phyloP scores from a whole-genome alignment of 2,329 filamentous ascomycete species.

The Trichoderma arundinaceum region DNA sequence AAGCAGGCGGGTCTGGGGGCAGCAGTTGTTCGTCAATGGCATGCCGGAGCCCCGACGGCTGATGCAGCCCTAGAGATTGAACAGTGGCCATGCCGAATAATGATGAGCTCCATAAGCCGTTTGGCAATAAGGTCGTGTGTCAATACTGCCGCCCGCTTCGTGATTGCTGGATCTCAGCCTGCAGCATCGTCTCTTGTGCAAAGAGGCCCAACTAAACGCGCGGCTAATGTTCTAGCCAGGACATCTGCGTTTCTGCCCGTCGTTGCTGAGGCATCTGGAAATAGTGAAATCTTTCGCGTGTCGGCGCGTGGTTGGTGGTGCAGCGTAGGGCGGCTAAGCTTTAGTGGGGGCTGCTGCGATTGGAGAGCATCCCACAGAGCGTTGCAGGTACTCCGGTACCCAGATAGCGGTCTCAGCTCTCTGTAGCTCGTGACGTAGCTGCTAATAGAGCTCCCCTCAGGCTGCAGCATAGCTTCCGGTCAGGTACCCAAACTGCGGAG shows the following conservation, averaged over 20 bases:
- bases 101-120: conserved; percentile 43
- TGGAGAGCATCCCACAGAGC: conserved; percentile 4
- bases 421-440: conserved; percentile 44
- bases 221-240: background rate
- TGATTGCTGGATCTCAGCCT: conserved; percentile 2
- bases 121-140: conserved; percentile 11
- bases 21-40: conserved; percentile 82
- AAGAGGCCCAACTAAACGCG: background rate
- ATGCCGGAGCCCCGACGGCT: conserved; percentile 81
- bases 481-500: conserved; percentile 25
- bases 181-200: conserved; percentile 2
- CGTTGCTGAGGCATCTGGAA: background rate
- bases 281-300: conserved; percentile 21
- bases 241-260: conserved; percentile 1
- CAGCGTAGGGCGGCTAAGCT: conserved; percentile 15
- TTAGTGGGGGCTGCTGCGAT: conserved; percentile 25
- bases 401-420: conserved; percentile 8
- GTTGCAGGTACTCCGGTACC: background rate
- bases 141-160: conserved; percentile 11
- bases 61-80: conserved; percentile 88
- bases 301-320: conserved; percentile 27
- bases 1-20: conserved; percentile 66
- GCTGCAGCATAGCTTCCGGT: conserved; percentile 7
- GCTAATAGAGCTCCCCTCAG: conserved; percentile 28
- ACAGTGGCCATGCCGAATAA: conserved; percentile 76